A percentile compares a stretch with the other conserved stretches of the same genome.
Conservation (phyloP, 139 green algal genomes). For the Chlamydomonas applanata region DNA sequence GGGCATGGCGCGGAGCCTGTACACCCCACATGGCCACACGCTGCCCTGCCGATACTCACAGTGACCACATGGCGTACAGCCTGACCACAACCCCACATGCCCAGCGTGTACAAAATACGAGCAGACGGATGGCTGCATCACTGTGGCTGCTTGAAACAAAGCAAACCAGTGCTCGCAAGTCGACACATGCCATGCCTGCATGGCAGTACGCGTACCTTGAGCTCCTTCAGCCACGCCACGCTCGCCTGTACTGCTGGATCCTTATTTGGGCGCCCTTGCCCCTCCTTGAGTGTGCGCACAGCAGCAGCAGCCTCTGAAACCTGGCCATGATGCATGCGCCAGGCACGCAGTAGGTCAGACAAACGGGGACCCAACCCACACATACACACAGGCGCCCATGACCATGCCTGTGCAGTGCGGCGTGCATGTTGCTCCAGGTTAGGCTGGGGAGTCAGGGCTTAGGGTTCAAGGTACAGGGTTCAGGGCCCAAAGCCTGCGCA, state of each 20-base stretch:
- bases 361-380: too few species aligned
- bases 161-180: neutral
- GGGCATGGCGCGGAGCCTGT: too few species aligned
- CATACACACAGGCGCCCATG: too few species aligned
- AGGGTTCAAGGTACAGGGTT: too few species aligned
- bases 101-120: too few species aligned
- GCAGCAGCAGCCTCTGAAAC: neutral
- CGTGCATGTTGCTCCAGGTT: too few species aligned
- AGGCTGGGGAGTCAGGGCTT: too few species aligned
- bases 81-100: too few species aligned
- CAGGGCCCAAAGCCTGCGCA: too few species aligned
- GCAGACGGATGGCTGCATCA: too few species aligned
- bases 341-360: neutral
- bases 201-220: neutral
- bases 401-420: too few species aligned
- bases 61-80: neutral
- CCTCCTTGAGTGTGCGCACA: conserved; percentile 6
- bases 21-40: neutral
- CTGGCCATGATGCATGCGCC: neutral
- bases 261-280: neutral
- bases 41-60: neutral
- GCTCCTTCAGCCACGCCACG: neutral
- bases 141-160: neutral
- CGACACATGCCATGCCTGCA: neutral
- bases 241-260: neutral